phyloP scores from a whole-genome alignment of 2,329 filamentous ascomycete genomes.

The Shiraia sp. region DNA sequence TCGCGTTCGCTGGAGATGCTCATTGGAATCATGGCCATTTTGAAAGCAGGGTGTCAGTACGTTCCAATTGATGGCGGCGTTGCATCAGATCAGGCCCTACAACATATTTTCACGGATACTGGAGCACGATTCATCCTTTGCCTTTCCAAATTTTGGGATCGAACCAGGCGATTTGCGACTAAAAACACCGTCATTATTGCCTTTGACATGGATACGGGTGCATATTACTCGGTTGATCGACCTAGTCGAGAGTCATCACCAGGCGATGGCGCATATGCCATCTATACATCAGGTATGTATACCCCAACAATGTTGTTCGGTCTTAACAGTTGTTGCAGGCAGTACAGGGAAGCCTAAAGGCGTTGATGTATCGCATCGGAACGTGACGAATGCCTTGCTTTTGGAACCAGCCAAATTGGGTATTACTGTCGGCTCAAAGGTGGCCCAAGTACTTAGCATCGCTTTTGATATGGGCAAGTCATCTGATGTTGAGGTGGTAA shows the following conservation, averaged over 20 bases:
- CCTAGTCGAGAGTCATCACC: conserved; percentile 18
- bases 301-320: too few relatives aligned
- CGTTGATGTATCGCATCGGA: conserved; percentile 60
- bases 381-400: conserved; percentile 59
- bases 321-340: conserved; percentile 12
- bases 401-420: conserved; percentile 57
- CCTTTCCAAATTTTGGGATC: conserved; percentile 41
- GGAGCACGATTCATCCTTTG: conserved; percentile 53
- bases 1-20: conserved; percentile 62
- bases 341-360: conserved; percentile 64
- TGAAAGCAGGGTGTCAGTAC: conserved; percentile 63
- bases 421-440: conserved; percentile 55
- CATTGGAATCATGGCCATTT: conserved; percentile 59
- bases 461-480: conserved; percentile 65
- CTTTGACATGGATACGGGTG: conserved; percentile 17
- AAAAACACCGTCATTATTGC: conserved; percentile 17
- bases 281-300: conserved; percentile 56
- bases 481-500: background rate
- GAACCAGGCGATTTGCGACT: conserved; percentile 21
- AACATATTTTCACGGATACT: conserved; percentile 56
- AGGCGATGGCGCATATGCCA: conserved; percentile 42
- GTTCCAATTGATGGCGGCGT: conserved; percentile 61
- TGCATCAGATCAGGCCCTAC: conserved; percentile 41
- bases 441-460: conserved; percentile 61
- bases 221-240: conserved; percentile 17